Base-by-base conservation (phyloP, 768 basidiomycete genomes). In the Amylocystis lapponica region DNA sequence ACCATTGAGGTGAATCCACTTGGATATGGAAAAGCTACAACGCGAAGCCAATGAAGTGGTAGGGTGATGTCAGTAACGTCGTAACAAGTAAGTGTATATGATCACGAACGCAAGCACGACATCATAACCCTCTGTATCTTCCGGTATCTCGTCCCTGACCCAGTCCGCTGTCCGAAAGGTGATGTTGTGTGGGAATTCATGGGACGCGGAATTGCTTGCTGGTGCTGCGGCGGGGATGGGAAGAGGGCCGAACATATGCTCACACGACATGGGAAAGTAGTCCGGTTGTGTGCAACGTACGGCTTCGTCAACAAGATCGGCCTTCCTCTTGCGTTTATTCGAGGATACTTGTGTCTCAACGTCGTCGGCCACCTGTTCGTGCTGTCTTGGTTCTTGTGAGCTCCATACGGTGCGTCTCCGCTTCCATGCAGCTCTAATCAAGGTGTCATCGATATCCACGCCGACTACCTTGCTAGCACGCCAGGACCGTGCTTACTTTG, bases 1-100 rank as follows among this genome's bases (percentile, higher is more conserved):
- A 10, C 70, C 68, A 50, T 92, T 82, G 9, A 95, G 68, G 61
- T 95, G 92, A 23, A 94, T 88, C 92, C 92, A 95, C 63, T 93
- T 95, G 0, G 90, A 79, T 33, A 94, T 64, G 0, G 91, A 94
- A 51, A 95, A 80, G 1, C 89, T 92, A 56, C 3, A 23, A 40
- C 17, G 5, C 17, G 12, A 20, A 31, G 21, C 8, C n/a, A 36
- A 29, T 25, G 17, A 14, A 31, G 14, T 7, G 7, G 30, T 17
- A 27, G 19, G 6, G 34, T 45, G 14, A 3, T 4, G 30, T 22
- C 17, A 27, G n/a, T 12, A 5, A 16, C 19, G 20, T 5, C 16
- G 32, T 2, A 5, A 12, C 35, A 37, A 14, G 9, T 22, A 13
- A 23, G 33, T 22, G 26, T 11, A 10, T 10, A 25, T 13, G 5